Conservation (phyloP, 345 rosid genomes). For the Salix purpurea region DNA sequence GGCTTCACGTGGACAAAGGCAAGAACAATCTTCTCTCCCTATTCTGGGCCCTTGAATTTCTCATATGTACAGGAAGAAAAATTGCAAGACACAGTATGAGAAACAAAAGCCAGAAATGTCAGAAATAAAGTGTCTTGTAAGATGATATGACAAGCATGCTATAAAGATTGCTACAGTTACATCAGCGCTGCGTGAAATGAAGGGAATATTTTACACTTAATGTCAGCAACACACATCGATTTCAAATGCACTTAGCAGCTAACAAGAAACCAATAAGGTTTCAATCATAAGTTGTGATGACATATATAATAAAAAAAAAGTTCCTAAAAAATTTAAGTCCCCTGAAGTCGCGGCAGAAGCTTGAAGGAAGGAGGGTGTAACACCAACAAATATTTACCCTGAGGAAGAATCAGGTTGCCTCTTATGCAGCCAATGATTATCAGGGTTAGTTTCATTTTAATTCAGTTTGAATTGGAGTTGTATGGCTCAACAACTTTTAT, state of each 20-base stretch:
- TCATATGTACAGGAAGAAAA: conserved; percentile 34
- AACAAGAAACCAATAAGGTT: neutral
- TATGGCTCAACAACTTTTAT: neutral
- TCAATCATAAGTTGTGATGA: neutral
- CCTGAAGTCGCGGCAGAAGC: neutral
- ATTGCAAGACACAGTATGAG: conserved; percentile 27
- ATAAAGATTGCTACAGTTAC: conserved; percentile 38
- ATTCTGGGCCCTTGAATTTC: conserved; percentile 34
- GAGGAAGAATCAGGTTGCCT: neutral
- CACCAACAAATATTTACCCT: neutral
- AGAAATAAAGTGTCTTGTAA: conserved; percentile 22
- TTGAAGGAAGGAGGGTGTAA: neutral
- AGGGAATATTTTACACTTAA: conserved; percentile 3
- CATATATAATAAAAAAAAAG: neutral
- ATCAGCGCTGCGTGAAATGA: conserved; percentile 39
- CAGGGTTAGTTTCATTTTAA: neutral
- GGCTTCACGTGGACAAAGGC: conserved; percentile 47
- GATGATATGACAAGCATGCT: conserved; percentile 33
- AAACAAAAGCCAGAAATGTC: conserved; percentile 34
- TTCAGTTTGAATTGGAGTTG: neutral
- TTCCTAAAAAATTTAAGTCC: neutral
- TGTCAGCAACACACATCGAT: neutral
- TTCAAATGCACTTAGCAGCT: neutral
- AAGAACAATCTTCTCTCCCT: conserved; percentile 43
- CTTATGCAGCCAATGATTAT: no score